Evolutionary conservation across 768 basidiomycete species (phyloP), one percentile per base, ranked within the genome.

Genomic region (Lepiota brunneoincarnata): DNA sequence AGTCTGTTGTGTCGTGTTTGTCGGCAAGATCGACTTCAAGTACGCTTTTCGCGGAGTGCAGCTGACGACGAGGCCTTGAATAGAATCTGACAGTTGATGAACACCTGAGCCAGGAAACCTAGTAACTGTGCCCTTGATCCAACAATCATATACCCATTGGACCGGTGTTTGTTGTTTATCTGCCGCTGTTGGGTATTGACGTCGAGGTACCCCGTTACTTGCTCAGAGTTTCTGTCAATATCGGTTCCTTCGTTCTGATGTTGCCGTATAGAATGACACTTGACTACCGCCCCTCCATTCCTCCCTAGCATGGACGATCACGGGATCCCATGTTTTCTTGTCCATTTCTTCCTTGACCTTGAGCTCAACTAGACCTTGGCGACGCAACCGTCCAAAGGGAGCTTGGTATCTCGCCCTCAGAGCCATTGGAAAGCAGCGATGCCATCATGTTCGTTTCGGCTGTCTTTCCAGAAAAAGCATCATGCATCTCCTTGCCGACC

Each of bases 401-500:
- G 15, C 44, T 15, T 31, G 26, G 2, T 28, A 14, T 28, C 18
- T n/a, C 11, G 20, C 18, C 20, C 18, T 20, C 45, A 17, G 17
- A n/a, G 14, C 20, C 14, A 5, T 18, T 44, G 21, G 20, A 36
- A 47, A 20, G 49, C 18, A 34, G 37, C 40, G 38, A 50, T 50
- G 49, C 38, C 37, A 50, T 50, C 55, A 51, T 56, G 48, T 11
- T 40, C 49, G 31, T 44, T 46, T 50, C 42, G 42, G 55, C 31
- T 49, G 46, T 41, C 53, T 23, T 47, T 48, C 53, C 53, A 47
- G 53, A 54, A 54, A 47, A 34, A 54, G 53, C 35, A 54, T 47
- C 45, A 71, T 62, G 59, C 44, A 72, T 85, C 79, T 59, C 83
- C 84, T 84, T 84, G 83, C 79, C 82, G 80, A 86, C 83, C 66